Percentiles rank a stretch among this genome's conserved stretches.
These are phyloP conservation scores for Penicillium sp. DNA, from an alignment of 2,329 filamentous ascomycete species.

Conservation along the genomic window DNA sequence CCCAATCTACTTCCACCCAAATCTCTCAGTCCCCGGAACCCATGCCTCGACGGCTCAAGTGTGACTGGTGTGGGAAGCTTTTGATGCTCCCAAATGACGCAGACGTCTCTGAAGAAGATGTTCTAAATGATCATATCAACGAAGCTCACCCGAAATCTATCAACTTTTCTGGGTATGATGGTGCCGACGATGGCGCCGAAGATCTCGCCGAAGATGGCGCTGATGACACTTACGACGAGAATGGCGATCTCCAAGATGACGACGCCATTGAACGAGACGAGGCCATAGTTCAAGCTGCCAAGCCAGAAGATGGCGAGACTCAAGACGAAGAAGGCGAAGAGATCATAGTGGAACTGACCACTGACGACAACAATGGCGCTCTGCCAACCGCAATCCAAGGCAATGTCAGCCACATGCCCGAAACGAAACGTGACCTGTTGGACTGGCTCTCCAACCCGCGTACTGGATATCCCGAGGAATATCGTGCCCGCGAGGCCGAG, in stretches of 20 bases:
- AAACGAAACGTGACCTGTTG: slow-evolving; percentile 12
- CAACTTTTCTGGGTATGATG: slow-evolving; percentile 19
- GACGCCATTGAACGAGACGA: slow-evolving; percentile 19
- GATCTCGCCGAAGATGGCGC: slow-evolving; percentile 22
- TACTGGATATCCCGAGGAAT: slow-evolving; percentile 19
- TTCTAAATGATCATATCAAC: slow-evolving; percentile 37
- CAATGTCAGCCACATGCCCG: slow-evolving; percentile 1
- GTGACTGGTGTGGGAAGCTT: slow-evolving; percentile 39
- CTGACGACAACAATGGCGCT: slow-evolving; percentile 1
- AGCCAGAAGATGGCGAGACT: slow-evolving; percentile 12
- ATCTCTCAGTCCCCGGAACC: slow-evolving; percentile 37
- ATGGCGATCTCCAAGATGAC: slow-evolving; percentile 20
- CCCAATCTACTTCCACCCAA: slow-evolving; percentile 37
- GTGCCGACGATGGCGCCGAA: slow-evolving; percentile 26
- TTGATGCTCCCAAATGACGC: slow-evolving; percentile 31
- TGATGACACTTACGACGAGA: slow-evolving; percentile 17
- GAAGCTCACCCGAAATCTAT: slow-evolving; percentile 35
- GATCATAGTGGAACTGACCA: slow-evolving; percentile 16
- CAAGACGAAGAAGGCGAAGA: slow-evolving; percentile 21
- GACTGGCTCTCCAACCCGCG: slow-evolving; percentile 26
- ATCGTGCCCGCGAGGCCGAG: slow-evolving; percentile 14
- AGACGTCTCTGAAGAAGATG: slow-evolving; percentile 26
- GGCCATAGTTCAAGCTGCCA: slow-evolving; percentile 6
- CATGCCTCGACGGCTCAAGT: slow-evolving; percentile 31
- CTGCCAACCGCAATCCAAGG: neutral